Conservation (phyloP, 768 basidiomycete species). For the Cyclocybe cylindracea region DNA sequence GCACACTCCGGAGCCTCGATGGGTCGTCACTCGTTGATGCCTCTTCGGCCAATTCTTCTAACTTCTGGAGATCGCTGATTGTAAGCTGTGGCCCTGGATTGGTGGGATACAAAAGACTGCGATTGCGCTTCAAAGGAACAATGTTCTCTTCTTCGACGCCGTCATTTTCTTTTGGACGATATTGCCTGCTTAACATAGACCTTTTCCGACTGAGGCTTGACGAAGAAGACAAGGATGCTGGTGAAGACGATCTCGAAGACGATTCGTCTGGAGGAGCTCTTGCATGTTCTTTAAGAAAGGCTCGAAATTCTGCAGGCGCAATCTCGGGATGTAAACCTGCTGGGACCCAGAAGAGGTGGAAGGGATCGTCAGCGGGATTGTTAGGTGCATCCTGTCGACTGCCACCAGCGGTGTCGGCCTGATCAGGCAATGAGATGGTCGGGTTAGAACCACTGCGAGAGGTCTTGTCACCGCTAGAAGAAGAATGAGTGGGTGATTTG, state of each 20-base stretch:
- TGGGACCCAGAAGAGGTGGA: conserved; percentile 98
- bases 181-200: conserved; percentile 95
- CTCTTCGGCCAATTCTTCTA: conserved; percentile 93
- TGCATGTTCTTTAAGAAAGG: conserved; percentile 93
- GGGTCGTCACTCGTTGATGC: conserved; percentile 83
- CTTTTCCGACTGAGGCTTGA: conserved; percentile 75
- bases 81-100: conserved; percentile 84
- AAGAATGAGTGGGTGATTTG: conserved; percentile 24
- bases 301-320: conserved; percentile 93
- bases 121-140: conserved; percentile 68
- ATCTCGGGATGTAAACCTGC: conserved; percentile 96
- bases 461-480: conserved; percentile 42
- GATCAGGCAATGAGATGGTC: conserved; percentile 18
- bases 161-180: conserved; percentile 80
- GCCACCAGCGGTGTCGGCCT: conserved; percentile 15
- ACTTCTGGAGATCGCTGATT: conserved; percentile 89
- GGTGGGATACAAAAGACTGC: conserved; percentile 61
- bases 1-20: conserved; percentile 71
- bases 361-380: conserved; percentile 68
- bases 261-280: conserved; percentile 53
- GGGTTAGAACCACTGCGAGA: conserved; percentile 37
- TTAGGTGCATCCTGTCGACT: conserved; percentile 31
- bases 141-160: conserved; percentile 68
- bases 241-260: conserved; percentile 37
- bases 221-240: conserved; percentile 38